Base-by-base conservation (phyloP, 306 rosid species). In the Begonia loranthoides region DNA sequence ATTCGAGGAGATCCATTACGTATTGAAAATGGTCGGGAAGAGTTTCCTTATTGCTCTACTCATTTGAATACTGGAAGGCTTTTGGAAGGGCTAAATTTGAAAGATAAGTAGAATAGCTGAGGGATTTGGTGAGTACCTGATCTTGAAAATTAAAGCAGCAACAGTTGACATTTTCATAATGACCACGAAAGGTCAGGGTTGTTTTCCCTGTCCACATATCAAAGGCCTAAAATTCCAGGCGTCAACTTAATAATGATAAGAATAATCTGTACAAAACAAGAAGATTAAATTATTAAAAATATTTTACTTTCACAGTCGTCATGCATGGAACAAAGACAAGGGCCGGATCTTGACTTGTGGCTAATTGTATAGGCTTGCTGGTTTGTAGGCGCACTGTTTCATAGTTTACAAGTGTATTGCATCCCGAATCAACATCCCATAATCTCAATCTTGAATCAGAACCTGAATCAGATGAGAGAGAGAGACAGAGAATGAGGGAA, bases 371-470 rank as follows among this genome's bases (percentile, higher is more conserved):
- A 44, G 99, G 99, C 67, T 74, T 90, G 78, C 61, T 76, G 61
- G 72, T 80, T 60, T 83, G 99, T 56, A 90, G 66, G 65, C 95
- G 95, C 41, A 67, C 71, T 19, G 99, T 90, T 76, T 90, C 99
- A 44, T 64, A 90, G 73, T 90, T 86, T 72, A 90, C 94, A 17
- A 86, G 84, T n/a, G 99, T 90, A 49, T 90, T 79, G 21, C 92
- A 81, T 65, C 95, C 92, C 50, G 95, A 90, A 69, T 82, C 82
- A 56, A 80, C 44, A 64, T 90, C 99, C 99, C 95, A 86, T 66
- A 86, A 61, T 73, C 84, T 86, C 63, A 86, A 70, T 74, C 99
- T 86, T 55, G 99, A 86, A 76, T 90, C 94, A 63, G 99, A 90
- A 57, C 95, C 97, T 82, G 59, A 69, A 60, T 56, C 38, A 60